Evolutionary conservation across 164 flowering plant species (phyloP), one percentile per base, ranked within the genome.

Genomic region (Umbellularia californica): DNA sequence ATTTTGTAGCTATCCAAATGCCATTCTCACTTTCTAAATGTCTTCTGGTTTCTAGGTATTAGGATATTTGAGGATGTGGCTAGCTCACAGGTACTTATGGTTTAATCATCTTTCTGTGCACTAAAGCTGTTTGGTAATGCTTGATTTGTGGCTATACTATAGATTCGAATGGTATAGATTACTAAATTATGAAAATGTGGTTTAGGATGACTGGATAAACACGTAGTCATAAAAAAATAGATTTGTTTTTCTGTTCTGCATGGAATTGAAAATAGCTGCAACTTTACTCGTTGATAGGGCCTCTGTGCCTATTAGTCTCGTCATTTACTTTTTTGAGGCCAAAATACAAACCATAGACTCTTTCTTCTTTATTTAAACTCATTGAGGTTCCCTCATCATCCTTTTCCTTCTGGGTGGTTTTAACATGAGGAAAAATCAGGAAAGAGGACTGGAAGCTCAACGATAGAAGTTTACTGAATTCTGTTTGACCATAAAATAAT

Each of bases 41-140:
- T 23, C 67, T 62, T 67, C 70, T 30, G 67, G 11, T 70, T 78
- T 78, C 78, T 87, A 95, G 98, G 97, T 79, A 87, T 89, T 75
- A 87, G 99, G 83, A 90, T 95, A 66, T 89, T 95, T 81, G 99
- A 95, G 83, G 97, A 92, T 77, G 89, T 95, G 50, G 79, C 94
- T 69, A 80, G 77, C 70, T 50, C 84, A 35, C 87, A 87, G 98
- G 99, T 95, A 87, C 70, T 30, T 70, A 10, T 74, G 23, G 23
- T 55, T 60, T 77, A 47, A 24, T 77, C 2, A 65, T 28, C 20
- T 35, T 72, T 72, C 4, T 50, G 15, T 75, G 66, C 51, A 10
- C 69, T 25, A 14, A 5, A 3, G 33, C 41, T 19, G 14, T 35
- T 23, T 74, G 25, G 51, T 65, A 19, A 24, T 17, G 9, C 6